Evolutionary conservation across 2,329 filamentous ascomycete genomes (phyloP).

Genomic region (Tothia fuscella): DNA sequence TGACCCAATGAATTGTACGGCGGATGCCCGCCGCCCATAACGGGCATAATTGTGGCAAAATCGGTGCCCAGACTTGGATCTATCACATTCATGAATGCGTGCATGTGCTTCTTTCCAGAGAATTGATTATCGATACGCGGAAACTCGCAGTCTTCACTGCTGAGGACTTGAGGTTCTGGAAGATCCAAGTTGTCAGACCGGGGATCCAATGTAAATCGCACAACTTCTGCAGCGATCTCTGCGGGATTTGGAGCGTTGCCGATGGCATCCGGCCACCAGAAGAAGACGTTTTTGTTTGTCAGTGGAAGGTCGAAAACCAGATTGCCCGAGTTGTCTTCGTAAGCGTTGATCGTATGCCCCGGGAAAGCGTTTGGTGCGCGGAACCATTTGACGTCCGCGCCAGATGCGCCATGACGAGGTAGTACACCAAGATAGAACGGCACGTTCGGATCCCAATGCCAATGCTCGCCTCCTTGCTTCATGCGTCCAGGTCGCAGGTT

Average conservation of each 20-base stretch:
- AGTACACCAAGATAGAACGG: not conserved
- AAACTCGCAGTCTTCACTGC: constrained; percentile 19
- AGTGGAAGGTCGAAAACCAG: constrained; percentile 26
- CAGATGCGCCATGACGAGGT: not conserved
- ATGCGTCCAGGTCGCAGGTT: not conserved
- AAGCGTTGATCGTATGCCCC: constrained; percentile 14
- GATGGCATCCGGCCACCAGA: constrained; percentile 29
- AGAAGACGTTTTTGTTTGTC: constrained; percentile 31
- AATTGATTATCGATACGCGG: constrained; percentile 31
- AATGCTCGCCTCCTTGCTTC: not conserved
- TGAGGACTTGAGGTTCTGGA: constrained; percentile 29
- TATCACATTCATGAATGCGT: constrained; percentile 23
- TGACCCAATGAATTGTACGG: constrained; percentile 24
- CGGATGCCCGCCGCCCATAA: constrained; percentile 19
- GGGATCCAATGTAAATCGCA: constrained; percentile 3
- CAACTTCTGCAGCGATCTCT: constrained; percentile 8
- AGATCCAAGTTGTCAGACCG: constrained; percentile 28
- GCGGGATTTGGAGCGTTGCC: constrained; percentile 24
- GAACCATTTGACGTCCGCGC: not conserved
- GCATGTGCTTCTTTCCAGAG: constrained; percentile 20
- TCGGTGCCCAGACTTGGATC: constrained; percentile 21
- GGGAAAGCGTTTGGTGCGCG: not conserved
- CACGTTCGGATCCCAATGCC: not conserved
- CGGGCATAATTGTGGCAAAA: constrained; percentile 18
- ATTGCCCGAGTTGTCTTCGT: constrained; percentile 20